A percentile compares a stretch with the other conserved stretches of the same genome.
Conservation (phyloP, 257 asterid genomes). For the Solanum ossicruentum region DNA sequence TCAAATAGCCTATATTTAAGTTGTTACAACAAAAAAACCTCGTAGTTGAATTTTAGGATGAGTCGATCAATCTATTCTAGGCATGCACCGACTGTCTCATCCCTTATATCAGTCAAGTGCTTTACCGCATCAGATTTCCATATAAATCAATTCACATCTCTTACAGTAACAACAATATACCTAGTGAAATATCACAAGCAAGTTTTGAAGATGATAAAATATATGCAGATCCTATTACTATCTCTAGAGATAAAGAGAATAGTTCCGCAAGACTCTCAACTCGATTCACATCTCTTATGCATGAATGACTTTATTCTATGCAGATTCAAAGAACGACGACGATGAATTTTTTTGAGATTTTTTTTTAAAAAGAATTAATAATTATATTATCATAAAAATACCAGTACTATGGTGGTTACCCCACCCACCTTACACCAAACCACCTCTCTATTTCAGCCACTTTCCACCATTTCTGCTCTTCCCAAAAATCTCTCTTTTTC, state of each 20-base stretch:
- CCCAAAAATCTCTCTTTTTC: not conserved
- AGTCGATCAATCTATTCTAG: too few relatives aligned
- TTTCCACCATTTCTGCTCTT: not conserved
- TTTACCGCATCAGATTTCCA: not conserved
- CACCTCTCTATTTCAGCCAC: not conserved
- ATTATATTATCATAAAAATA: too few relatives aligned
- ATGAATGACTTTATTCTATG: accelerated
- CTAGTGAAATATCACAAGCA: too few relatives aligned
- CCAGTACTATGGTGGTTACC: not conserved
- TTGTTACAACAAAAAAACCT: accelerated
- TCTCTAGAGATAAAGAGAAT: too few relatives aligned
- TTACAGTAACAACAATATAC: not conserved
- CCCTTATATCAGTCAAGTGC: not conserved
- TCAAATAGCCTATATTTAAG: not conserved
- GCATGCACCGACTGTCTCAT: not conserved
- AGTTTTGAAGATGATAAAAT: too few relatives aligned
- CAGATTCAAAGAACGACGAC: not conserved
- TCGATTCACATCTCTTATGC: not conserved
- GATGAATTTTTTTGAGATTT: not conserved
- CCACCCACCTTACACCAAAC: not conserved
- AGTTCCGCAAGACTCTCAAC: too few relatives aligned
- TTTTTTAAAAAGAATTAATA: too few relatives aligned
- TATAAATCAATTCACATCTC: not conserved
- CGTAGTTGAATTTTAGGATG: accelerated
- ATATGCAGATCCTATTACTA: too few relatives aligned